Evolutionary conservation across 2,329 filamentous ascomycete species (phyloP), one percentile per base, ranked within the genome.

Genomic region (Fusarium chlamydosporum): DNA sequence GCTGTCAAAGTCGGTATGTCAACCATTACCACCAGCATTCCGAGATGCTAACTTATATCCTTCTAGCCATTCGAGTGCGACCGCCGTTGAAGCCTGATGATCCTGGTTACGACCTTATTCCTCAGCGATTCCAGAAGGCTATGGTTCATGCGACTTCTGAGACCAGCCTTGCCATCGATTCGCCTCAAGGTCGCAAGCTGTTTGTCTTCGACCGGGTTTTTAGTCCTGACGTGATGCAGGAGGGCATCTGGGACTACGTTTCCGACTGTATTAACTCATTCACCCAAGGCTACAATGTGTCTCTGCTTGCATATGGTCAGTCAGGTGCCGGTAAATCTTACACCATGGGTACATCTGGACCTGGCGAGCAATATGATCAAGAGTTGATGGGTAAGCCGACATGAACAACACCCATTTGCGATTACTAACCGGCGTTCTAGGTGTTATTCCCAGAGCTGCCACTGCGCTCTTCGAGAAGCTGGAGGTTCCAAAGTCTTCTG

Each of bases 171-270:
- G 86, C 92, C 26, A 93, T 99, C 72, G 96, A 98, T 76, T 92
- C 94, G 3, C 91, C 94, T 0, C 94, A 97, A 76, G 96, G 95
- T 50, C 92, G 92, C 76, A 98, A 98, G 78, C 85, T 97, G 5
- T 99, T 99, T 77, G 91, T 98, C 20, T 99, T 99, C 77, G 96
- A 99, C 80, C 91, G 94, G 65, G 94, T 99, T 7, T 99, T 99
- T 76, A 87, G 89, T 33, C 89, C 94, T 73, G 91, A 96, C 3
- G 86, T 94, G 9, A 86, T 88, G 62, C 96, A 99, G 78, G 92
- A 96, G 71, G 95, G 94, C 46, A 83, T 99, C 46, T 99, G 95
- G 92, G 92, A 97, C 46, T 99, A 99, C 75, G 84, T 99, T 48
- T 89, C 89, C 66, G 96, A 99, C 72, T 96, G 94, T 73, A 92